Conservation (phyloP, 257 asterid genomes). For the Solanum bulbocastanum region DNA sequence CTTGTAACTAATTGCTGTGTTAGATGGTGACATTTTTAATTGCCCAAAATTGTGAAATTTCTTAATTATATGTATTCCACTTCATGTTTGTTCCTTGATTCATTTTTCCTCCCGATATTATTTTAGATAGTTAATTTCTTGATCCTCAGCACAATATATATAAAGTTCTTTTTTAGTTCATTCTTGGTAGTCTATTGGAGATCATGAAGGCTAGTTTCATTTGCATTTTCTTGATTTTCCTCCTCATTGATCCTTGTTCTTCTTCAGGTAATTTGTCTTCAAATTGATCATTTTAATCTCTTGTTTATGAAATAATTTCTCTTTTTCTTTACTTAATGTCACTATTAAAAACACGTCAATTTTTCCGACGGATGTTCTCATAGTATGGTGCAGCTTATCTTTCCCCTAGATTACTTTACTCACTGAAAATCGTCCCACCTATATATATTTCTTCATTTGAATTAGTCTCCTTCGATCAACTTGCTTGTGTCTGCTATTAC, state of each 20-base stretch:
- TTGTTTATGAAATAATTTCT: neutral
- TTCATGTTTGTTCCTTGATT: neutral
- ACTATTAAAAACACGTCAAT: neutral
- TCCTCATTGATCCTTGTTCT: conserved; percentile 9
- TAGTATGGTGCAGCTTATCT: neutral
- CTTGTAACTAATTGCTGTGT: conserved; percentile 1
- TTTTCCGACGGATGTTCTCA: neutral
- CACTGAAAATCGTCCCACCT: neutral
- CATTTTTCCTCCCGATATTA: neutral
- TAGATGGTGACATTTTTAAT: neutral
- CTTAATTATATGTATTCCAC: neutral
- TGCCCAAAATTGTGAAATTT: neutral
- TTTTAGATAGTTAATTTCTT: neutral
- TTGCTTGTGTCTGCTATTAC: neutral
- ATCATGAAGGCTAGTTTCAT: conserved; percentile 8
- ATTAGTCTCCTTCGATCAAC: neutral
- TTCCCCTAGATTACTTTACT: neutral
- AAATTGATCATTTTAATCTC: neutral
- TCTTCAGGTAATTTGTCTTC: conserved; percentile 16
- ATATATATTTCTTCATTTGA: neutral
- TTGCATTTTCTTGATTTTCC: conserved; percentile 5
- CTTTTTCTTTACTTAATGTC: neutral
- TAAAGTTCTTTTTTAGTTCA: no score
- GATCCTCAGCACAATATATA: neutral
- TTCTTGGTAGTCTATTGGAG: conserved; percentile 7